These are phyloP conservation scores for Daldinia sp. DNA, from an alignment of 2,329 filamentous ascomycete genomes.

Conservation along the genomic window DNA sequence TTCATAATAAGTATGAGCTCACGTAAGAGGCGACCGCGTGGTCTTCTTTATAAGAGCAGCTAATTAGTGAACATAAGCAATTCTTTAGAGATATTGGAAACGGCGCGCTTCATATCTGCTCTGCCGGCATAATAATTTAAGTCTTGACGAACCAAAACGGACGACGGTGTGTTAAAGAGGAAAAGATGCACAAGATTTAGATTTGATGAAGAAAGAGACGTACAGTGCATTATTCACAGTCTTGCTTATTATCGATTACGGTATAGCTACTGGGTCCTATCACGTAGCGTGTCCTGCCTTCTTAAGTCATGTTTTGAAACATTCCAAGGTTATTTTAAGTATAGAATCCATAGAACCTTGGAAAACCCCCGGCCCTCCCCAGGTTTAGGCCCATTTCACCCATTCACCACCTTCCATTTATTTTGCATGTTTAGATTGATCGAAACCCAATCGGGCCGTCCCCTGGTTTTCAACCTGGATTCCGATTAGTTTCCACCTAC, in stretches of 20 bases:
- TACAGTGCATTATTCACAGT: conserved; percentile 32
- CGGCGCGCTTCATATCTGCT: not conserved
- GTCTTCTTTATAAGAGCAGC: not conserved
- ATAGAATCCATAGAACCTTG: conserved; percentile 31
- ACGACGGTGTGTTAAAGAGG: conserved; percentile 11
- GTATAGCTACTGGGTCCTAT: not conserved
- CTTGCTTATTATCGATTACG: conserved; percentile 14
- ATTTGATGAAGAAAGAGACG: conserved; percentile 9
- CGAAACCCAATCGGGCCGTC: conserved; percentile 43
- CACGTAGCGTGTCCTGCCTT: conserved; percentile 14
- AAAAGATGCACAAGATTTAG: conserved; percentile 21
- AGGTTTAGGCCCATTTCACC: conserved; percentile 32
- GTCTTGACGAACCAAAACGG: not conserved
- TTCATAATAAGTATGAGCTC: not conserved
- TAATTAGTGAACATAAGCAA: not conserved
- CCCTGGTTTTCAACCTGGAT: conserved; percentile 24
- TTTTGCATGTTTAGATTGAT: conserved; percentile 30
- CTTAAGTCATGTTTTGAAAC: conserved; percentile 43
- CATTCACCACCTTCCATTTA: conserved; percentile 39
- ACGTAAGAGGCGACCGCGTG: not conserved
- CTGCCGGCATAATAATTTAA: conserved; percentile 1
- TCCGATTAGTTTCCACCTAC: conserved; percentile 16
- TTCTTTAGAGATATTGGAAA: not conserved
- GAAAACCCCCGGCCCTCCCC: conserved; percentile 40
- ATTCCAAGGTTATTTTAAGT: conserved; percentile 25